Evolutionary conservation across 768 basidiomycete species (phyloP), one percentile per base, ranked within the genome.

Genomic region (Boletus eberwhitei): DNA sequence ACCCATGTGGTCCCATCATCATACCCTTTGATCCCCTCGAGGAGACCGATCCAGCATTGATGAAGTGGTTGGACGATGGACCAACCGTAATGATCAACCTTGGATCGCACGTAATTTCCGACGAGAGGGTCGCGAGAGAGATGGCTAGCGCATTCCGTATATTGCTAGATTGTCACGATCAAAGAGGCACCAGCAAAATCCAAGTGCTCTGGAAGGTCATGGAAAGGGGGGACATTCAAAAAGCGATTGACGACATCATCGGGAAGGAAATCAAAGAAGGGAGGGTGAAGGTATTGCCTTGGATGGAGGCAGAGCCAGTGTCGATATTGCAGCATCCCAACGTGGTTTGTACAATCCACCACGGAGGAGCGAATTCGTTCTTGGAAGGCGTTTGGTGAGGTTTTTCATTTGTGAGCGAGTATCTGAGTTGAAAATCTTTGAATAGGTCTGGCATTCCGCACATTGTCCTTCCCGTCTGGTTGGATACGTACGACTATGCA

Each of bases 171-270:
- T 31, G 45, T 16, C 51, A 48, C 19, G 36, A 50, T 31, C 24
- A 4, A 8, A n/a, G 40, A 13, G 35, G 29, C 3, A 21, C 5
- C 3, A 13, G 26, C 13, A 61, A 24, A 2, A 34, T 57, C 5
- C 59, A 61, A 13, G 41, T 61, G 3, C 54, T 61, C 35, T 57
- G 52, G 59, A 61, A 56, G 9, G 48, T 22, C 36, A 53, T 29
- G 38, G 37, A 16, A 26, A 26, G 32, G 0, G 41, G 37, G 1
- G 22, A 44, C 5, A 17, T 62, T 14, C 40, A 38, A 5, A 2
- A 5, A 4, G 38, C 8, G 22, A 19, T 57, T 11, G 24, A 51
- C 9, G 55, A 37, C 3, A 8, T 48, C n/a, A 21, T 52, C 4
- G 50, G 52, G 13, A 36, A 53, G 24, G 52, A 51, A 9, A 19